Evolutionary conservation across 176 grass and related monocot genomes (phyloP).

Genomic region (Areca catechu): DNA sequence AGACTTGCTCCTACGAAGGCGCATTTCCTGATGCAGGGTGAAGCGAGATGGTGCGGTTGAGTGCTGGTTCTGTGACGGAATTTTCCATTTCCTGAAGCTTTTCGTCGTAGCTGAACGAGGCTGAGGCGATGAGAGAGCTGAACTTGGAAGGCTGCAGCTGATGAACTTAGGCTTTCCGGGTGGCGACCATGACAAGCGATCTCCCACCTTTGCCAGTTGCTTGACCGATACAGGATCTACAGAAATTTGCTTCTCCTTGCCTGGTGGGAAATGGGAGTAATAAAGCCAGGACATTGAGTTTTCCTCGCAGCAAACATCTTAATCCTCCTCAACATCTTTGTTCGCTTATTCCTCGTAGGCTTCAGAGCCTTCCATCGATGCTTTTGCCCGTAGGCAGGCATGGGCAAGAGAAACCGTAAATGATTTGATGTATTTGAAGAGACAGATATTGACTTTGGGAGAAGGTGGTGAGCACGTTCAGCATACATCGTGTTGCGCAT

Average conservation of each 20-base stretch:
- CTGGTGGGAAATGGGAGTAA: not conserved
- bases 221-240: slow-evolving; percentile 35
- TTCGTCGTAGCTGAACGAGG: not conserved
- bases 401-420: no score
- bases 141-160: slow-evolving; percentile 55
- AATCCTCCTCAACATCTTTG: not conserved
- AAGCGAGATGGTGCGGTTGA: slow-evolving; percentile 41
- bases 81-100: slow-evolving; percentile 15
- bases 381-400: no score
- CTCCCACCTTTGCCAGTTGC: slow-evolving; percentile 28
- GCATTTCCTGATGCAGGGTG: not conserved
- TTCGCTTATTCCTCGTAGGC: no score
- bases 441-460: not conserved
- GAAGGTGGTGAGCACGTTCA: slow-evolving; percentile 17
- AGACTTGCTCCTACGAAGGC: slow-evolving; percentile 41
- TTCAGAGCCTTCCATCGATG: no score
- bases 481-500: not conserved
- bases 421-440: no score
- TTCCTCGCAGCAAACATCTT: not conserved
- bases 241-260: not conserved
- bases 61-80: slow-evolving; percentile 32
- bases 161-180: slow-evolving; percentile 54
- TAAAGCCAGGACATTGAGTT: not conserved
- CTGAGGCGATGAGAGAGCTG: slow-evolving; percentile 37
- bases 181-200: not conserved